Base-by-base conservation (phyloP, 1,284 basidiomycete genomes). In the Ganoderma multipileum region DNA sequence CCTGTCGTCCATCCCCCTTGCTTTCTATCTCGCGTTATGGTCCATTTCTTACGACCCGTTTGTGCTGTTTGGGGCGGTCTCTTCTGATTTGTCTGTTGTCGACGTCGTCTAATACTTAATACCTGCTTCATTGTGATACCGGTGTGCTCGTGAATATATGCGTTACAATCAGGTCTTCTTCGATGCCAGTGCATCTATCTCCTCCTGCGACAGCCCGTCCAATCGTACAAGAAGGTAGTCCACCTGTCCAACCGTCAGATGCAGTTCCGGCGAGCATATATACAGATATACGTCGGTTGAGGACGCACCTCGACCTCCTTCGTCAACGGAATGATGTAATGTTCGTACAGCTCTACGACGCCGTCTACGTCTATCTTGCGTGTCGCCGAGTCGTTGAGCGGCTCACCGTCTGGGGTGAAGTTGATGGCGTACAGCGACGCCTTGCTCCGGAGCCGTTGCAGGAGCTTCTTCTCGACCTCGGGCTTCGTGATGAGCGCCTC, bases 311-410 rank as follows among this genome's bases (percentile, higher is more conserved):
- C 98, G 62, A 99, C 96, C 76, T 97, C 95, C 81, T 97, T 99
- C 6, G 98, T 99, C 72, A 99, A 80, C 6, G 98, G 98, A 68
- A 99, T 99, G 73, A 99, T 96, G 78, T 93, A 96, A 75, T 92
- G 93, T 78, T 96, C 90, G 80, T 99, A 99, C 74, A 99, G 82
- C 76, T 94, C 90, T 23, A 98, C 95, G 9, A 99, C 95, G 54
- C 94, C 92, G 71, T 96, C 94, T 0, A 97, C 92, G 74, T 99
- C 96, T 74, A 99, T 95, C 84, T 98, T 98, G 57, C 84, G 69
- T 61, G 67, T 68, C 80, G 47, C 71, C 42, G 74, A 65, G 59
- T 79, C 76, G 63, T 73, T 69, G 42, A 86, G 78, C 0, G 83
- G 81, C 72, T 90, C 89, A 18, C 92, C 93, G 72, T 94, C 91